These are phyloP conservation scores for Metarhizium brunneum DNA, from an alignment of 2,329 filamentous ascomycete genomes.

Conservation along the genomic window DNA sequence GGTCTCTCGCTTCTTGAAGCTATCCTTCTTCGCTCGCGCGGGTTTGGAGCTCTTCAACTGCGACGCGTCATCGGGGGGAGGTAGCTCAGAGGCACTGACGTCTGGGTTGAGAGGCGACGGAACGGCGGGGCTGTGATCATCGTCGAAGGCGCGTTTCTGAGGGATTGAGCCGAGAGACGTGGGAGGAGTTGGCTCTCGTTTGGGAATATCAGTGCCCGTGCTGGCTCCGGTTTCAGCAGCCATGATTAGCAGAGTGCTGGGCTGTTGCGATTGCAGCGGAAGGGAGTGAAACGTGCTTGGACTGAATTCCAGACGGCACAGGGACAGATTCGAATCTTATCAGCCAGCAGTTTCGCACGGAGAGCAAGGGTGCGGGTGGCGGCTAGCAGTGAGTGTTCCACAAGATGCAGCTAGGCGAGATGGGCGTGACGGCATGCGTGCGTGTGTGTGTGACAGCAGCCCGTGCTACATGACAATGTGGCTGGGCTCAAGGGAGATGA, in stretches of 20 bases:
- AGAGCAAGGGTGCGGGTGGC: too few species aligned
- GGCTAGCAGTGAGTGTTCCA: neutral
- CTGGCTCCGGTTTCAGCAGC: constrained; percentile 17
- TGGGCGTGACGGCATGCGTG: neutral
- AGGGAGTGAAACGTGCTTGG: neutral
- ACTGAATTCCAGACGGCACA: neutral
- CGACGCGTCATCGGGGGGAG: constrained; percentile 35
- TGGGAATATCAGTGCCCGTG: constrained; percentile 27
- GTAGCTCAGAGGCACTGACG: constrained; percentile 31
- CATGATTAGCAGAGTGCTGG: neutral
- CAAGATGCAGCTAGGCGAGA: neutral
- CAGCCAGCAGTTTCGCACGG: too few species aligned
- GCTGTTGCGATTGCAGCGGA: neutral
- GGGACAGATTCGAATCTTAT: too few species aligned
- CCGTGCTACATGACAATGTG: neutral
- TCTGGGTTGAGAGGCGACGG: constrained; percentile 69
- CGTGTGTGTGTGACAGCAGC: neutral
- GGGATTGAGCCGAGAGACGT: constrained; percentile 40
- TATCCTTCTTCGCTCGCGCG: constrained; percentile 52
- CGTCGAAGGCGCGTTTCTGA: constrained; percentile 58
- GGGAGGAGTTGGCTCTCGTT: constrained; percentile 31
- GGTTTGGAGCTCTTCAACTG: constrained; percentile 27
- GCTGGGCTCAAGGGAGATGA: neutral
- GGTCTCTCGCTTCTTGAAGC: constrained; percentile 59
- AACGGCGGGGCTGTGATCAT: constrained; percentile 60